A percentile compares a stretch with the other conserved stretches of the same genome.
These are phyloP conservation scores for Phytopythium montanum DNA, from an alignment of 352 stramenopile species.

Conservation along the genomic window DNA sequence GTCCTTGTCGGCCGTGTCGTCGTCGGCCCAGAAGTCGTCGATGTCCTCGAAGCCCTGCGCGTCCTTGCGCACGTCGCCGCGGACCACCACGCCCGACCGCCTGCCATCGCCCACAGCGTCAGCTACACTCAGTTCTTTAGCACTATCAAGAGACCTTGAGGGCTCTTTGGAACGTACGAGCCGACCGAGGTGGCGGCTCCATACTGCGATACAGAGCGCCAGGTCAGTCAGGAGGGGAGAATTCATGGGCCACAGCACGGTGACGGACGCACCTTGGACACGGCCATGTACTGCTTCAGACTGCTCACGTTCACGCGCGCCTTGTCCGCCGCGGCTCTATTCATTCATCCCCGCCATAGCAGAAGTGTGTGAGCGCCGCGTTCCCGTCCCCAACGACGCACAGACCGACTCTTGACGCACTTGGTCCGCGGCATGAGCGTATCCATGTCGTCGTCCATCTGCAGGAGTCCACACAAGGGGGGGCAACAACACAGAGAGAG, in stretches of 20 bases:
- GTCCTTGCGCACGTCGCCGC: slow-evolving; percentile 67
- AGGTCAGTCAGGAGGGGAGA: no score
- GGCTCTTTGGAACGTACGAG: slow-evolving; percentile 12
- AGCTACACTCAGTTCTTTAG: not conserved
- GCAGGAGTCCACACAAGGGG: not conserved
- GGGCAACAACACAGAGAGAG: not conserved
- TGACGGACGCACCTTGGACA: slow-evolving; percentile 20
- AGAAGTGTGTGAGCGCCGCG: not conserved
- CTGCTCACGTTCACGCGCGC: slow-evolving; percentile 43
- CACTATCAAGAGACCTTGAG: no score
- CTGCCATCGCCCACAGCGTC: slow-evolving; percentile 15
- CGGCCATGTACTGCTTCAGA: slow-evolving; percentile 62
- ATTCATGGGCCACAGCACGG: no score
- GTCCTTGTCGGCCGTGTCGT: slow-evolving; percentile 36
- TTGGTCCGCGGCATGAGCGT: slow-evolving; percentile 70
- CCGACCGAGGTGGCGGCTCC: slow-evolving; percentile 15
- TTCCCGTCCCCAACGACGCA: not conserved
- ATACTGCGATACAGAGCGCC: not conserved
- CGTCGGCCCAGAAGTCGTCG: slow-evolving; percentile 84
- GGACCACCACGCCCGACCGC: slow-evolving; percentile 53
- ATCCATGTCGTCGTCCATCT: slow-evolving; percentile 48
- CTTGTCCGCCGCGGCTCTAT: slow-evolving; percentile 37
- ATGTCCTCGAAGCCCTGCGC: slow-evolving; percentile 83
- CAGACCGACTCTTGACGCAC: slow-evolving; percentile 20
- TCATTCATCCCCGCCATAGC: not conserved